Percentiles rank a stretch among this genome's conserved stretches.
Evolutionary conservation across 331 rosid species (phyloP).

Genomic region (Acacia pycnantha): DNA sequence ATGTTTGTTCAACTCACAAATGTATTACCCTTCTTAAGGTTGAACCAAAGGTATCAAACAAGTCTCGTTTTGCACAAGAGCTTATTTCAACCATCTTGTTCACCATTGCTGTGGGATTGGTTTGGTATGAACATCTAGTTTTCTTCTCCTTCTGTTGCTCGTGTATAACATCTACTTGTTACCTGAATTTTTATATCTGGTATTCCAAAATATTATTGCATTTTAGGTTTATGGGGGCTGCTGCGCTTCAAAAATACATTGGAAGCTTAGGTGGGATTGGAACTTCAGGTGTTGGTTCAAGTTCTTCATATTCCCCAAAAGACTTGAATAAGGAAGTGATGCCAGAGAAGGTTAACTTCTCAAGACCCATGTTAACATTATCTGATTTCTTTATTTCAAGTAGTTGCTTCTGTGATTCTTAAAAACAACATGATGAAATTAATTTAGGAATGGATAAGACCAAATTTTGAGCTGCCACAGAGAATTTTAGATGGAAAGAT

Average conservation of each 20-base stretch:
- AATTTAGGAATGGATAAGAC: constrained; percentile 1
- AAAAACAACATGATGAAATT: constrained; percentile 12
- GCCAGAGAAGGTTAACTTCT: constrained; percentile 84
- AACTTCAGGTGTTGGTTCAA: constrained; percentile 94
- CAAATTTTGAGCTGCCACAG: constrained; percentile 13
- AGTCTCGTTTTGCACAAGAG: constrained; percentile 89
- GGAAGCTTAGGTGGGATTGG: constrained; percentile 99
- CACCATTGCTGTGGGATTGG: constrained; percentile 85
- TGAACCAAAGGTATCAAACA: constrained; percentile 82
- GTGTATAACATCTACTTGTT: constrained; percentile 20
- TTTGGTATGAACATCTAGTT: constrained; percentile 57
- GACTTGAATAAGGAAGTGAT: constrained; percentile 86
- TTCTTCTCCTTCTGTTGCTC: background rate
- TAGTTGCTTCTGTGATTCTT: constrained; percentile 21
- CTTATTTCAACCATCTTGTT: constrained; percentile 81
- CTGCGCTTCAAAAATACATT: constrained; percentile 95
- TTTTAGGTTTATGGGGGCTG: constrained; percentile 84
- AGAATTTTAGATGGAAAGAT: constrained; percentile 24
- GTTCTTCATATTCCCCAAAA: constrained; percentile 92
- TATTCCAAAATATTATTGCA: constrained; percentile 11
- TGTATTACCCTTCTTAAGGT: constrained; percentile 54
- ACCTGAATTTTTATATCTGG: constrained; percentile 1
- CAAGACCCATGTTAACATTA: constrained; percentile 3
- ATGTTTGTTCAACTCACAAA: constrained; percentile 24
- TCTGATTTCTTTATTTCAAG: constrained; percentile 11